Evolutionary conservation across 192 early-diverging fungal species (phyloP).

Genomic region (Rhizophagus clarus): DNA sequence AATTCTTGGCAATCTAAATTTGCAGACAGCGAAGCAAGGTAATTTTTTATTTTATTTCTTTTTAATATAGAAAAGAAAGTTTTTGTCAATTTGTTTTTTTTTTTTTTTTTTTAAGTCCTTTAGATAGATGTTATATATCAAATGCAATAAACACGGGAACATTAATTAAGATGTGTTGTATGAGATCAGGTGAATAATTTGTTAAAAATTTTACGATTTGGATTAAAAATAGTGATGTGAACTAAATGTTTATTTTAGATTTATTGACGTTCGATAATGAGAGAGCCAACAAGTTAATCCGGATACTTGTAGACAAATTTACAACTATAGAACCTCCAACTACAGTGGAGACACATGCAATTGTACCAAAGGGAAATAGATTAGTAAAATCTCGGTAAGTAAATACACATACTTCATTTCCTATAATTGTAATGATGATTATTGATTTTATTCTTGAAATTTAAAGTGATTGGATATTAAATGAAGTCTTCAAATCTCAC

Average conservation of each 20-base stretch:
- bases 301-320: background rate
- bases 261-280: background rate
- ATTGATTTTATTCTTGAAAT: background rate
- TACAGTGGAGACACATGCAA: background rate
- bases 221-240: no score
- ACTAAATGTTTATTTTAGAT: background rate
- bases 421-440: background rate
- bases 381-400: background rate
- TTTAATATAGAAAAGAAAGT: background rate
- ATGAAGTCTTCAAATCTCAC: background rate
- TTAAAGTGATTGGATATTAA: background rate
- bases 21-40: background rate
- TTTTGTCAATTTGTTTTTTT: background rate
- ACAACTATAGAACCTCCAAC: conserved; percentile 13
- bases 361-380: conserved; percentile 4
- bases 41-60: background rate
- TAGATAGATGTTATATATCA: background rate
- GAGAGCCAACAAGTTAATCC: background rate
- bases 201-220: background rate
- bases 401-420: background rate
- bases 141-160: background rate
- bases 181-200: background rate
- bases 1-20: conserved; percentile 4
- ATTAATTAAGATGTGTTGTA: background rate
- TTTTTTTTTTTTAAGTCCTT: background rate